Percentiles rank a stretch among this genome's conserved stretches.
Evolutionary conservation across 164 flowering plant species (phyloP).

Genomic region (Kingdonia uniflora): DNA sequence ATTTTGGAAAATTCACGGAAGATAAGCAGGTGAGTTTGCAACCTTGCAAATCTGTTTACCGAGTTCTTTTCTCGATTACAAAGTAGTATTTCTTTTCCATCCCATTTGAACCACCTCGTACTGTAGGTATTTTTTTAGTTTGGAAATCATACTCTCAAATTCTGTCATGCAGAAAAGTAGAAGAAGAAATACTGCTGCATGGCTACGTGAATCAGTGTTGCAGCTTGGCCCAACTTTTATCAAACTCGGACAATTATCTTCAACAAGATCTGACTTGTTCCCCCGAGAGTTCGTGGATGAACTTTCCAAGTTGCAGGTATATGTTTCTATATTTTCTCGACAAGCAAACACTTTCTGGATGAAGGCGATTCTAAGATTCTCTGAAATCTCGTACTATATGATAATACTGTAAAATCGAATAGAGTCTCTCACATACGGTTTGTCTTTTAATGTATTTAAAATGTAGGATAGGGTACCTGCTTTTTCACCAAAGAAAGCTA

Average conservation of each 20-base stretch:
- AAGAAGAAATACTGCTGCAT: slow-evolving; percentile 70
- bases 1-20: slow-evolving; percentile 72
- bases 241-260: slow-evolving; percentile 86
- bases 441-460: not conserved
- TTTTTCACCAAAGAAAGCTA: slow-evolving; percentile 74
- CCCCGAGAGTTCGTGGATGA: slow-evolving; percentile 89
- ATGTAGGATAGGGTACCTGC: slow-evolving; percentile 92
- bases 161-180: slow-evolving; percentile 46
- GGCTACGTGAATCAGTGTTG: slow-evolving; percentile 79
- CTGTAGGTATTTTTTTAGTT: too few species aligned
- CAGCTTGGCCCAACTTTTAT: slow-evolving; percentile 98
- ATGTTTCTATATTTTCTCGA: not conserved
- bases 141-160: not conserved
- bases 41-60: too few species aligned
- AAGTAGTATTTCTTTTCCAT: too few species aligned
- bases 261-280: slow-evolving; percentile 92
- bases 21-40: slow-evolving; percentile 68
- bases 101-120: too few species aligned
- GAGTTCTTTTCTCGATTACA: too few species aligned
- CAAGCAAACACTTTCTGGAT: not conserved
- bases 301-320: slow-evolving; percentile 96
- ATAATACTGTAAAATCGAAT: too few species aligned
- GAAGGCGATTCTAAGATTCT: not conserved
- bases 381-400: too few species aligned
- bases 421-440: too few species aligned